Evolutionary conservation across 1,284 basidiomycete species (phyloP).

Genomic region (Leccinum subrobustum): DNA sequence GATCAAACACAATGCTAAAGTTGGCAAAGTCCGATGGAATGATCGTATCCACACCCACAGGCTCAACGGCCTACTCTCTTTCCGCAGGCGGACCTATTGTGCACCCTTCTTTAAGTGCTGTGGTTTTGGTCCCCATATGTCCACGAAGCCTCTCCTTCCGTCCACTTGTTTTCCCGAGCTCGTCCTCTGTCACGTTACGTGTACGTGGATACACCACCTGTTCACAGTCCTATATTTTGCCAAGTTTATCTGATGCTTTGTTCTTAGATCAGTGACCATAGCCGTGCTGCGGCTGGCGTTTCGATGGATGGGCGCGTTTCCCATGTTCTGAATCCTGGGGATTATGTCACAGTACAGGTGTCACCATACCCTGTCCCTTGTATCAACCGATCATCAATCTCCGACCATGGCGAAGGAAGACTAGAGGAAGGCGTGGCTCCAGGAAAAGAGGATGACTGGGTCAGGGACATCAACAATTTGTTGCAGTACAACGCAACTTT

Average conservation of each 20-base stretch:
- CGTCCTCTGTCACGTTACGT: slow-evolving; percentile 78
- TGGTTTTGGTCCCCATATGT: slow-evolving; percentile 93
- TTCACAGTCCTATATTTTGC: background rate
- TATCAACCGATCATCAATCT: slow-evolving; percentile 80
- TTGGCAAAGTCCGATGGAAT: slow-evolving; percentile 82
- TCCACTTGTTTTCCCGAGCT: slow-evolving; percentile 86
- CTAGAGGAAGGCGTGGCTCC: slow-evolving; percentile 55
- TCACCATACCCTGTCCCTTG: slow-evolving; percentile 92
- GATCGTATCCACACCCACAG: slow-evolving; percentile 94
- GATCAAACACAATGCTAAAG: slow-evolving; percentile 16
- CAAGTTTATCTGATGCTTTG: background rate
- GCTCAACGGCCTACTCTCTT: slow-evolving; percentile 95
- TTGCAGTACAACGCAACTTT: slow-evolving; percentile 92
- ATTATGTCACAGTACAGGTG: slow-evolving; percentile 83
- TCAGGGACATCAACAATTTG: slow-evolving; percentile 92
- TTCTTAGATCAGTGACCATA: slow-evolving; percentile 76
- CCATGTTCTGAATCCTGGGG: slow-evolving; percentile 76
- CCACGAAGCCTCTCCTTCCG: slow-evolving; percentile 92
- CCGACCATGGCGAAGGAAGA: slow-evolving; percentile 41
- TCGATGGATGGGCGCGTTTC: slow-evolving; percentile 92
- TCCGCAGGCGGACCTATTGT: slow-evolving; percentile 97
- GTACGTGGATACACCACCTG: slow-evolving; percentile 45
- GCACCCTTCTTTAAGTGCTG: slow-evolving; percentile 87
- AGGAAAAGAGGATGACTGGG: slow-evolving; percentile 92
- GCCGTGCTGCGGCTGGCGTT: slow-evolving; percentile 84